Conservation (phyloP, 2,329 filamentous ascomycete species). For the Ploettnerulaceae sp. region DNA sequence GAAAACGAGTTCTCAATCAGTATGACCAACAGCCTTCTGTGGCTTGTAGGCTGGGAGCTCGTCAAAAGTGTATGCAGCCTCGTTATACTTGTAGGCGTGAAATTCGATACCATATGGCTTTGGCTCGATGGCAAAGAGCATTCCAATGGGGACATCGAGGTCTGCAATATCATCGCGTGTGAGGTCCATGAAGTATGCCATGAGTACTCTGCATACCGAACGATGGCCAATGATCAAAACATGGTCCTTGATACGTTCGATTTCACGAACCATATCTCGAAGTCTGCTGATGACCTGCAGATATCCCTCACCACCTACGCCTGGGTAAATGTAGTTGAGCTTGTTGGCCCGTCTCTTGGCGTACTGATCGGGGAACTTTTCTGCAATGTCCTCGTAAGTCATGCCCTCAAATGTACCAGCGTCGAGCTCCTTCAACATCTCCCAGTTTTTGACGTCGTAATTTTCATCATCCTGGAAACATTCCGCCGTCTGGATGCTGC, state of each 20-base stretch:
- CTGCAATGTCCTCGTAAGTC: constrained; percentile 85
- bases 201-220: constrained; percentile 83
- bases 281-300: constrained; percentile 95
- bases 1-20: neutral
- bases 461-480: constrained; percentile 89
- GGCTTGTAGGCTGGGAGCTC: constrained; percentile 81
- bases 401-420: constrained; percentile 89
- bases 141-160: constrained; percentile 87
- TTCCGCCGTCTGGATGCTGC: constrained; percentile 81
- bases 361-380: constrained; percentile 77
- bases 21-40: constrained; percentile 43
- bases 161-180: constrained; percentile 89
- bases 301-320: constrained; percentile 92
- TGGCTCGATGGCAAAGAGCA: constrained; percentile 91
- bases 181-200: constrained; percentile 95
- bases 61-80: constrained; percentile 72
- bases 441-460: constrained; percentile 95
- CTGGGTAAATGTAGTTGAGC: constrained; percentile 93
- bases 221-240: constrained; percentile 89
- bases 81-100: constrained; percentile 89
- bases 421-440: constrained; percentile 95
- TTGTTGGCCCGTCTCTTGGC: constrained; percentile 76
- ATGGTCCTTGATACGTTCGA: constrained; percentile 96
- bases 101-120: constrained; percentile 98
- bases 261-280: constrained; percentile 90